Percentiles rank a stretch among this genome's conserved stretches.
These are phyloP conservation scores for Salpingoeca rosetta DNA, from an alignment of 78 protist species.

Conservation along the genomic window DNA sequence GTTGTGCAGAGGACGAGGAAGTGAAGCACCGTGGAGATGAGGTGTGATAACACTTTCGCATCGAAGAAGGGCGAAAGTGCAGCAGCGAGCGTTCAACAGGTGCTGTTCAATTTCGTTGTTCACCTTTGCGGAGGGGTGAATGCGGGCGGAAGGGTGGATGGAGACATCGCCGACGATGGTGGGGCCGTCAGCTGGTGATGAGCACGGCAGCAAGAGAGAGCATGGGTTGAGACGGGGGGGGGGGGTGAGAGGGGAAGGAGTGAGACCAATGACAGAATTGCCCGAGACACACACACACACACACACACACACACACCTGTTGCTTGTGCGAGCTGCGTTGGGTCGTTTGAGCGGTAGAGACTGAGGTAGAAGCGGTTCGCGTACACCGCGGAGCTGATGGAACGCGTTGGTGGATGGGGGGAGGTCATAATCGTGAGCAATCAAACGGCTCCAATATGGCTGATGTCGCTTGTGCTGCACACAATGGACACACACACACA, in stretches of 20 bases:
- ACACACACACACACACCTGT: too few species aligned
- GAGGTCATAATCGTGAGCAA: too few species aligned
- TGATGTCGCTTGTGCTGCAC: too few species aligned
- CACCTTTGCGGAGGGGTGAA: conserved; percentile 18
- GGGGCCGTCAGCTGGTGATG: background rate
- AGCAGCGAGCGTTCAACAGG: background rate
- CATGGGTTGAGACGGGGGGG: background rate
- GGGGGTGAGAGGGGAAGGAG: background rate
- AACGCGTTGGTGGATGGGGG: too few species aligned
- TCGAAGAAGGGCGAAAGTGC: background rate
- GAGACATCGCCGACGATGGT: conserved; percentile 4
- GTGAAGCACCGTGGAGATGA: too few species aligned
- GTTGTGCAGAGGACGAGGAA: background rate
- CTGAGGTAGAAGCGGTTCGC: background rate
- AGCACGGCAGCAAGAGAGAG: background rate
- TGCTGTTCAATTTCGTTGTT: background rate
- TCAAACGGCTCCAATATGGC: too few species aligned
- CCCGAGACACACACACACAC: too few species aligned
- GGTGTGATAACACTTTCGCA: too few species aligned
- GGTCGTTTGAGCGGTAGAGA: too few species aligned
- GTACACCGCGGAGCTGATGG: background rate
- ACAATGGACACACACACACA: too few species aligned
- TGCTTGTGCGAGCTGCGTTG: background rate
- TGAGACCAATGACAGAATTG: too few species aligned
- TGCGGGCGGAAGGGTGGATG: conserved; percentile 11